These are phyloP conservation scores for Ascosphaera pollenicola DNA, from an alignment of 2,329 filamentous ascomycete genomes.

Conservation along the genomic window DNA sequence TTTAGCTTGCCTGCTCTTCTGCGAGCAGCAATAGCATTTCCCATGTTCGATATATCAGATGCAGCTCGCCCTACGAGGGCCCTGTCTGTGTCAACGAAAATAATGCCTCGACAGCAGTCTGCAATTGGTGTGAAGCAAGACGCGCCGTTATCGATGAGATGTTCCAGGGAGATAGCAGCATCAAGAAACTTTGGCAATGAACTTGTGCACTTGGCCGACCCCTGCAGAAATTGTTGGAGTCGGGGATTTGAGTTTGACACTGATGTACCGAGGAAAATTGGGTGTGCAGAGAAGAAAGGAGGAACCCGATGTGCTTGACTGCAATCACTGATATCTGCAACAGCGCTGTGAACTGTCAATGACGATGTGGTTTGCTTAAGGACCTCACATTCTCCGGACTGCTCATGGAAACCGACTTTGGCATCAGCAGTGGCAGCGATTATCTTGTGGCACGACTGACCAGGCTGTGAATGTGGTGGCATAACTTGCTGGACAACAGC, in stretches of 20 bases:
- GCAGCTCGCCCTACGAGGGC: slow-evolving; percentile 1
- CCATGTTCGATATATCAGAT: slow-evolving; percentile 6
- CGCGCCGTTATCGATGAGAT: too few relatives aligned
- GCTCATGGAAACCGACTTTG: too few relatives aligned
- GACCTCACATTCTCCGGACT: background rate
- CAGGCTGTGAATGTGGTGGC: too few relatives aligned
- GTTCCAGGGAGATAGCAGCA: background rate
- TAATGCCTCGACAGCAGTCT: slow-evolving; percentile 7
- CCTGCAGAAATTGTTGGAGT: background rate
- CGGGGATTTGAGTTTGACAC: background rate
- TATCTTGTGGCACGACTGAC: too few relatives aligned
- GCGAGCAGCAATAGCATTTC: slow-evolving; percentile 8
- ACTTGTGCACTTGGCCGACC: background rate
- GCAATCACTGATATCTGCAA: background rate
- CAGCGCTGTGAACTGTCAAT: background rate
- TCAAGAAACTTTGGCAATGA: background rate
- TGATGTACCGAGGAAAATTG: background rate
- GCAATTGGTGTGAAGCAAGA: background rate
- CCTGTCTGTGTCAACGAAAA: slow-evolving; percentile 9
- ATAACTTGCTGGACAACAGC: background rate
- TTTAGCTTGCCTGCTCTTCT: slow-evolving; percentile 5
- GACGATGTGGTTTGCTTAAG: background rate
- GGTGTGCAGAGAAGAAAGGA: background rate
- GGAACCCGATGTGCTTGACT: background rate
- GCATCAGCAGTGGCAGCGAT: too few relatives aligned